These are phyloP conservation scores for Chondrus crispus DNA, from an alignment of 23 red algal species.

Conservation along the genomic window DNA sequence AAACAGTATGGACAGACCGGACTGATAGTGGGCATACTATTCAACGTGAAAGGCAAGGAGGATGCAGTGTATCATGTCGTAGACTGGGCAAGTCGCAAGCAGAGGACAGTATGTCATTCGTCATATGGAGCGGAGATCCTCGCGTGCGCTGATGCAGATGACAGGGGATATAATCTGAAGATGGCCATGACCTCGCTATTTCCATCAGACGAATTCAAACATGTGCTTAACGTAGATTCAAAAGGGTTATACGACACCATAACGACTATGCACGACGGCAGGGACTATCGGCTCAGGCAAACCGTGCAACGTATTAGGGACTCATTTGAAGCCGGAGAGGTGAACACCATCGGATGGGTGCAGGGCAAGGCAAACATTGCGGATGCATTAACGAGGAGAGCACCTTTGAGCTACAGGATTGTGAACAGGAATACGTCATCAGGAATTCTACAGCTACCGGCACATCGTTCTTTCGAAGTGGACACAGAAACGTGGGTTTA, in stretches of 20 bases:
- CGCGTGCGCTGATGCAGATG: slow-evolving; percentile 18
- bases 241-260: not conserved
- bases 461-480: not conserved
- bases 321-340: not conserved
- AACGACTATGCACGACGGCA: not conserved
- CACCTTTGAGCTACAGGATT: not conserved
- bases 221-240: not conserved
- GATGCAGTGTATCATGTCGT: not conserved
- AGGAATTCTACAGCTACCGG: not conserved
- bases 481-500: not conserved
- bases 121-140: slow-evolving; percentile 22
- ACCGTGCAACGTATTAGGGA: not conserved
- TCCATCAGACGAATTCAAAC: not conserved
- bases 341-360: not conserved
- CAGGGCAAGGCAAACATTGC: not conserved
- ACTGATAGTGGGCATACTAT: not conserved
- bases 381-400: not conserved
- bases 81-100: slow-evolving; percentile 1
- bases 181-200: not conserved
- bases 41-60: not conserved
- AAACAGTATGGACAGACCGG: not conserved
- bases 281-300: not conserved
- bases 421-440: not conserved
- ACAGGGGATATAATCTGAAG: slow-evolving; percentile 6
- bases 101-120: not conserved